Percentiles rank a stretch among this genome's conserved stretches.
Evolutionary conservation across 805 yeast species (phyloP).

Genomic region (Candida maesae): DNA sequence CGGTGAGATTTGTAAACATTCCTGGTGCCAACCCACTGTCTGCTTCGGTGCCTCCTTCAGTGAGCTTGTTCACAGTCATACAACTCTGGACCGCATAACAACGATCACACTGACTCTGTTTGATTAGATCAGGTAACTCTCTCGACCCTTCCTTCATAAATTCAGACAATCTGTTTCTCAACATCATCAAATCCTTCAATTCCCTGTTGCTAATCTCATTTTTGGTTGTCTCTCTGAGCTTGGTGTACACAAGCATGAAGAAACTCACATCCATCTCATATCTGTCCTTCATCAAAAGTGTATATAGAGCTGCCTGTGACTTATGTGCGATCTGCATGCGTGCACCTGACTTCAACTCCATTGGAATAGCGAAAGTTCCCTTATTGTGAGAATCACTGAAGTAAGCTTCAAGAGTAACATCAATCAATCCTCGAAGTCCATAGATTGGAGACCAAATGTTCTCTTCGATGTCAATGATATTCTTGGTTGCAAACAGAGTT

Average conservation of each 20-base stretch:
- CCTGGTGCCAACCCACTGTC: slow-evolving; percentile 49
- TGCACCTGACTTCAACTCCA: slow-evolving; percentile 88
- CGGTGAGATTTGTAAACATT: slow-evolving; percentile 45
- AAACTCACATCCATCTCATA: slow-evolving; percentile 65
- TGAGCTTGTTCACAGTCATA: slow-evolving; percentile 58
- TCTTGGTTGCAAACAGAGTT: slow-evolving; percentile 49
- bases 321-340: slow-evolving; percentile 62
- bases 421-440: slow-evolving; percentile 88
- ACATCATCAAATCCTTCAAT: slow-evolving; percentile 61
- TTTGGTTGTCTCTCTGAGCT: slow-evolving; percentile 48
- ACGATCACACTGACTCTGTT: slow-evolving; percentile 52
- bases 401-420: slow-evolving; percentile 73
- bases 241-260: slow-evolving; percentile 72
- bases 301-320: slow-evolving; percentile 83
- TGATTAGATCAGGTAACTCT: slow-evolving; percentile 50
- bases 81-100: slow-evolving; percentile 58
- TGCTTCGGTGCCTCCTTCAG: slow-evolving; percentile 55
- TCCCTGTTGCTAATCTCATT: slow-evolving; percentile 54
- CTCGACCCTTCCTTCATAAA: slow-evolving; percentile 48
- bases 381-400: slow-evolving; percentile 32
- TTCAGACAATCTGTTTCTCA: slow-evolving; percentile 66
- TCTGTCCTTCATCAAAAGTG: slow-evolving; percentile 72
- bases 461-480: slow-evolving; percentile 82
- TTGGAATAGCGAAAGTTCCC: slow-evolving; percentile 60
- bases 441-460: slow-evolving; percentile 86